phyloP scores from a whole-genome alignment of 2,329 filamentous ascomycete species.

The Elsinoe batatas region DNA sequence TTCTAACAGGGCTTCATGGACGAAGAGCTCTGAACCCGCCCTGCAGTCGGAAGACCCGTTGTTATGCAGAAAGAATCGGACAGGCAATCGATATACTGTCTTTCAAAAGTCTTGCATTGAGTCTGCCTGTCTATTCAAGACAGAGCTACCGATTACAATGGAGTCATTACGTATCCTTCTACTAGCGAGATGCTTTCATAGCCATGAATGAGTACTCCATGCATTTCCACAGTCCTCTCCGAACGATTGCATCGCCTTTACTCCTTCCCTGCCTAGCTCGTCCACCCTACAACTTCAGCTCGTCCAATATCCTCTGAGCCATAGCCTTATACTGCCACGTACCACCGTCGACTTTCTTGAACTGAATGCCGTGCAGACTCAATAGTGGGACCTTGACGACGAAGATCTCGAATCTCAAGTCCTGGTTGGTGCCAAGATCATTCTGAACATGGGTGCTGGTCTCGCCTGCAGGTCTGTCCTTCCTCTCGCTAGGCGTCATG shows the following conservation, averaged over 20 bases:
- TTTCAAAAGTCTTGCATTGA: not conserved
- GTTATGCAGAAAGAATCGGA: not conserved
- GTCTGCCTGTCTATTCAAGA: not conserved
- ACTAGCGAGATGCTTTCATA: not conserved
- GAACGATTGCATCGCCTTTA: not conserved
- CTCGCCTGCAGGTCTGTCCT: conserved; percentile 56
- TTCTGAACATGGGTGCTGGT: conserved; percentile 87
- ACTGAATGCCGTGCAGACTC: conserved; percentile 89
- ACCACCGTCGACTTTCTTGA: conserved; percentile 90
- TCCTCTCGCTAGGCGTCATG: conserved; percentile 36
- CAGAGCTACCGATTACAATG: conserved; percentile 1
- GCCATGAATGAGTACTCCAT: not conserved
- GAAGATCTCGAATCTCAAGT: conserved; percentile 86
- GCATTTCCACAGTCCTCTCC: not conserved
- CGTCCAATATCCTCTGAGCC: conserved; percentile 88
- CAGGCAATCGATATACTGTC: not conserved
- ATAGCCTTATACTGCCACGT: conserved; percentile 99
- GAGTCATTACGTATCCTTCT: conserved; percentile 4
- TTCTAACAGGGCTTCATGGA: too few relatives aligned
- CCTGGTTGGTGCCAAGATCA: conserved; percentile 74
- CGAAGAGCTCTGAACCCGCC: too few relatives aligned
- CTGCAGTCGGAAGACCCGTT: too few relatives aligned
- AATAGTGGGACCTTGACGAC: conserved; percentile 95
- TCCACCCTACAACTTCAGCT: conserved; percentile 57
- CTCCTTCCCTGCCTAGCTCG: too few relatives aligned